A percentile compares a stretch with the other conserved stretches of the same genome.
Conservation (phyloP, 257 asterid genomes). For the Cruciata laevipes region DNA sequence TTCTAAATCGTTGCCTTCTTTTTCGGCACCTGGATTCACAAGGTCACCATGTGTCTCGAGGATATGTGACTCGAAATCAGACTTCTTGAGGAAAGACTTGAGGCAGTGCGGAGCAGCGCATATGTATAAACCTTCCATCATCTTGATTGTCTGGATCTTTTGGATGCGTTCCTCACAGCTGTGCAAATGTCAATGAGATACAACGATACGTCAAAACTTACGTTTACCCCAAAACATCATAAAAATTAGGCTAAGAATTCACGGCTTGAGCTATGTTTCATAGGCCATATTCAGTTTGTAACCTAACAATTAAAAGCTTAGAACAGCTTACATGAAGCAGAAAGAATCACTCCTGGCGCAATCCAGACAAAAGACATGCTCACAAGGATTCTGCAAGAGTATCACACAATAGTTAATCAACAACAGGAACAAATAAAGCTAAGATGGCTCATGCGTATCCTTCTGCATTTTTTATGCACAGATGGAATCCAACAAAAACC, state of each 20-base stretch:
- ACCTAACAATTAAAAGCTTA: neutral
- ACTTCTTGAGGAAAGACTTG: slow-evolving; percentile 82
- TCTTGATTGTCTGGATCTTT: slow-evolving; percentile 91
- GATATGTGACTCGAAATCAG: slow-evolving; percentile 68
- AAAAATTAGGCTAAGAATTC: neutral
- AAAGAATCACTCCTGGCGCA: slow-evolving; percentile 90
- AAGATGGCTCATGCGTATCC: no score
- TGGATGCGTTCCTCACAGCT: slow-evolving; percentile 91
- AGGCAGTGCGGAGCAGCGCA: slow-evolving; percentile 97
- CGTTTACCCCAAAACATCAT: neutral
- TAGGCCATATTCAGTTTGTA: neutral
- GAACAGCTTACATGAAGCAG: slow-evolving; percentile 77
- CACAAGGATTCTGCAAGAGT: slow-evolving; percentile 90
- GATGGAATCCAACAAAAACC: neutral
- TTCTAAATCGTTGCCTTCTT: slow-evolving; percentile 62
- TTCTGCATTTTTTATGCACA: neutral
- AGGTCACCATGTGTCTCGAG: slow-evolving; percentile 56
- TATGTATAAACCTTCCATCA: slow-evolving; percentile 78
- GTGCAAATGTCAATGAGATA: slow-evolving; percentile 6
- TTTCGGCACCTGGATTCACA: slow-evolving; percentile 41
- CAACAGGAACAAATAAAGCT: neutral
- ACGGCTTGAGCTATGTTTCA: neutral
- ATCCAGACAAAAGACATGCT: slow-evolving; percentile 92
- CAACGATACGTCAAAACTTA: neutral
- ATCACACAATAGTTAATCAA: slow-evolving; percentile 14